Conservation (phyloP, 208 protist genomes). For the Trypanosoma melophagium region DNA sequence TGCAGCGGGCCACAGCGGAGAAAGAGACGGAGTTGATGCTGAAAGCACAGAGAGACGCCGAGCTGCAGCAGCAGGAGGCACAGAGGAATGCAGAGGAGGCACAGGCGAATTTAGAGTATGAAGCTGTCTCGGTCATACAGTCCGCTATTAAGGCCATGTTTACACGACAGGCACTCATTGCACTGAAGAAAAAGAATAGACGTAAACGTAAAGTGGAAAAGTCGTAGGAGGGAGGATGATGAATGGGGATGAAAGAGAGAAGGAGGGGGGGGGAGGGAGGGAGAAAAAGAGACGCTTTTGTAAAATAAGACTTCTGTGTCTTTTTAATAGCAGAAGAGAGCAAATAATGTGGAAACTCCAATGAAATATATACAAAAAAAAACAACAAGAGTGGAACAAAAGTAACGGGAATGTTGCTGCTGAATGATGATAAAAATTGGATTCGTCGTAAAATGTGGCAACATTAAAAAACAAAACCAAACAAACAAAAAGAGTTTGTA, state of each 20-base stretch:
- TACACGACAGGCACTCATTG: conserved; percentile 62
- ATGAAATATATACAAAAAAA: too few species aligned
- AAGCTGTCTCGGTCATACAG: conserved; percentile 75
- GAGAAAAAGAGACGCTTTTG: background rate
- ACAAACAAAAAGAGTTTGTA: background rate
- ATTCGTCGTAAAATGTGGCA: background rate
- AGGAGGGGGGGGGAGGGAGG: background rate
- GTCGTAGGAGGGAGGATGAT: background rate
- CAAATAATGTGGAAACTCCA: too few species aligned
- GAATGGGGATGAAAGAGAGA: background rate
- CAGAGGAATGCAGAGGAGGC: conserved; percentile 39
- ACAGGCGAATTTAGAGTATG: conserved; percentile 53
- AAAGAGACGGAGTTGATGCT: conserved; percentile 47
- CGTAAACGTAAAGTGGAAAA: conserved; percentile 45
- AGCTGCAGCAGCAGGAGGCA: conserved; percentile 26
- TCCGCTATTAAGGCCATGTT: conserved; percentile 81
- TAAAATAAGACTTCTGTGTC: too few species aligned
- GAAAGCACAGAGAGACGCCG: conserved; percentile 51
- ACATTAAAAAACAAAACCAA: background rate
- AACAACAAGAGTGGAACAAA: too few species aligned
- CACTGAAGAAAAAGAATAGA: conserved; percentile 82
- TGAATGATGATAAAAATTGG: too few species aligned
- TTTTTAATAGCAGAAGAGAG: too few species aligned
- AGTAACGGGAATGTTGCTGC: too few species aligned
- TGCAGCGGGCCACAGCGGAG: conserved; percentile 57